Base-by-base conservation (phyloP, 176 grass and related monocot genomes). In the Dendrocalamus sinicus region DNA sequence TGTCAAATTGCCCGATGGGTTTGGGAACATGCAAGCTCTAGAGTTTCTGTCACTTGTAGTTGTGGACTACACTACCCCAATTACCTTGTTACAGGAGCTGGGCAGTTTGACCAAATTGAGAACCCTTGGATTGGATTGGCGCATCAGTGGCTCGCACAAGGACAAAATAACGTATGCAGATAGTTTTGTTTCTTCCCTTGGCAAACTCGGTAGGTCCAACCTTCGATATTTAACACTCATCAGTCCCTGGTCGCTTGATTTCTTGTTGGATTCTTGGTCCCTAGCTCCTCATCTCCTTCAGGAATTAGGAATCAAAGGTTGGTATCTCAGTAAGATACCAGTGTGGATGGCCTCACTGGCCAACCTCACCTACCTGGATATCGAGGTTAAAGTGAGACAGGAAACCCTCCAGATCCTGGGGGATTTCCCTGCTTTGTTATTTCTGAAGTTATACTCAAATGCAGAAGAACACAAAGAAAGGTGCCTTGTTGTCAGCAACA, bases 71-170 rank as follows among this genome's bases (percentile, higher is more conserved):
- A 83, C 55, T 12, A 83, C 55, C 46, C 77, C 89, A 30, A 46
- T 78, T 77, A 58, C 55, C 16, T 22, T 24, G 0, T 58, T 90
- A 11, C 73, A 87, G 64, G 84, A 87, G 12, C 41, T 90, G 2
- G 84, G 84, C 7, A 79, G 13, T 8, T 79, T 90, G 60, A 87
- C 74, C 22, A 83, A 78, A 73, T 23, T 90, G 68, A 90, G 89
- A 68, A 83, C 22, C 9, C 84, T 91, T 9, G 58, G 5, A 8
- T 13, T 91, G 6, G 67, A 69, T 69, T 90, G 84, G 89, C 78
- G 66, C 74, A 75, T 91, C 9, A 47, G 30, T 51, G 9, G 7
- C 9, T 9, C 4, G 0, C 50, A 74, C 74, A 61, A 13, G 15
- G 84, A 84, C 43, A 79, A 16, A 68, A 51, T n/a, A 6, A 30